These are phyloP conservation scores for Colletotrichum abscissum DNA, from an alignment of 2,329 filamentous ascomycete species.

Conservation along the genomic window DNA sequence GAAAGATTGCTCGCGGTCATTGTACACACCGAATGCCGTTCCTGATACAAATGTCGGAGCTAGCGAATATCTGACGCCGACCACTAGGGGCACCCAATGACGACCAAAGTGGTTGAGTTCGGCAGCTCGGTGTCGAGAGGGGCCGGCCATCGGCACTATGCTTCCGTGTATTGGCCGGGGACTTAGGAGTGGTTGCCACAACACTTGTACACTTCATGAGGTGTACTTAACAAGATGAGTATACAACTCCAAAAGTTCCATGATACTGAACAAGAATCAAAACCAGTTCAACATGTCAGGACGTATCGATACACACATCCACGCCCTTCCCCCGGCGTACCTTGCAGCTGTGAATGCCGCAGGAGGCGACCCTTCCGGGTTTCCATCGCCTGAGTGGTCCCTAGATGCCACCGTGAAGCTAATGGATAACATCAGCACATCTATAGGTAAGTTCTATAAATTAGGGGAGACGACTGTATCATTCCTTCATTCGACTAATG, in stretches of 20 bases:
- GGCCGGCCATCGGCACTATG: background rate
- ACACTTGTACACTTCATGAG: background rate
- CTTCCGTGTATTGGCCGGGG: background rate
- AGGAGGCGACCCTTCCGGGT: conserved; percentile 34
- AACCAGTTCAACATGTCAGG: background rate
- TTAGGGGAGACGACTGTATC: background rate
- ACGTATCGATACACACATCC: background rate
- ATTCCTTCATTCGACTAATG: background rate
- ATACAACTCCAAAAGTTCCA: background rate
- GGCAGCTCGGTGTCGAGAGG: background rate
- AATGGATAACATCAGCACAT: conserved; percentile 20
- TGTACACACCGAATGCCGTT: background rate
- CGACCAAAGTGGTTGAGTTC: background rate
- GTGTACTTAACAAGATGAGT: background rate
- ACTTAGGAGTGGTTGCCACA: background rate
- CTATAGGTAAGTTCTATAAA: background rate
- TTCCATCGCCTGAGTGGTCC: conserved; percentile 29
- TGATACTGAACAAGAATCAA: background rate
- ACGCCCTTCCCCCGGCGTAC: conserved; percentile 25
- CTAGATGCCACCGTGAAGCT: conserved; percentile 18
- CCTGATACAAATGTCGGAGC: background rate
- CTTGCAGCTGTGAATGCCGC: conserved; percentile 13
- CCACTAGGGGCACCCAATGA: background rate
- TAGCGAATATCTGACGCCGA: background rate
- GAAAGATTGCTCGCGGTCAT: background rate